Percentiles rank a stretch among this genome's conserved stretches.
phyloP scores from a whole-genome alignment of 768 basidiomycete genomes.

The Cystobasidiopsis lactophilus region DNA sequence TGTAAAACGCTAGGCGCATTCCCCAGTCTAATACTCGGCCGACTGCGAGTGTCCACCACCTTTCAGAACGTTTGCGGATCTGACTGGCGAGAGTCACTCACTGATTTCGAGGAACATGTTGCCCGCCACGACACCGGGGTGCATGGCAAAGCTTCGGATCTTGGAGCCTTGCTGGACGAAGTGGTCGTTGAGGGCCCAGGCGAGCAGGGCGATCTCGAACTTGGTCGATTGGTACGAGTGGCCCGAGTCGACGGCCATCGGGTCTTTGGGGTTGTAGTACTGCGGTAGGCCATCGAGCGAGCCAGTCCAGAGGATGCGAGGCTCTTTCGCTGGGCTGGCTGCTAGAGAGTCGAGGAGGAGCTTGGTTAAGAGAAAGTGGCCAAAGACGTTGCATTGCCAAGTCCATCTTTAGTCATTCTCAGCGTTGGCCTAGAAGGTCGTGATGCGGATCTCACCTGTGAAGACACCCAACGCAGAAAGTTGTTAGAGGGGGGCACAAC shows the following conservation, averaged over 20 bases:
- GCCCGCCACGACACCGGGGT: not conserved
- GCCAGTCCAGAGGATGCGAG: not conserved
- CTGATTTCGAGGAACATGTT: conserved; percentile 2
- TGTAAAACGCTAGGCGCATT: not conserved
- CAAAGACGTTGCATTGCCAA: conserved; percentile 1
- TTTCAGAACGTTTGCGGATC: not conserved
- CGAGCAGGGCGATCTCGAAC: not conserved
- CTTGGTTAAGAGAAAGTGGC: not conserved
- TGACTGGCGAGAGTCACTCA: too few relatives aligned
- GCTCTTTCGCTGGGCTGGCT: not conserved
- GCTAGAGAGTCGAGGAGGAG: not conserved
- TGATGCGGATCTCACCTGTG: too few relatives aligned
- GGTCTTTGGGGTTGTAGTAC: not conserved
- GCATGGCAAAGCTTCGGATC: not conserved
- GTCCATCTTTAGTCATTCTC: not conserved
- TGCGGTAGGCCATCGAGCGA: conserved; percentile 1
- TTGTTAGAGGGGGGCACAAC: too few relatives aligned
- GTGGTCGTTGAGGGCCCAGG: not conserved
- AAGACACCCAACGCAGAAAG: too few relatives aligned
- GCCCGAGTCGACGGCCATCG: not conserved
- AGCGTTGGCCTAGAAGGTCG: not conserved
- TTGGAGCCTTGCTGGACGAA: not conserved
- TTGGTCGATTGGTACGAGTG: not conserved
- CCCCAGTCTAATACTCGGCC: not conserved
- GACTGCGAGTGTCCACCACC: not conserved